Base-by-base conservation (phyloP, 306 rosid species). In the Cyamopsis tetragonoloba region DNA sequence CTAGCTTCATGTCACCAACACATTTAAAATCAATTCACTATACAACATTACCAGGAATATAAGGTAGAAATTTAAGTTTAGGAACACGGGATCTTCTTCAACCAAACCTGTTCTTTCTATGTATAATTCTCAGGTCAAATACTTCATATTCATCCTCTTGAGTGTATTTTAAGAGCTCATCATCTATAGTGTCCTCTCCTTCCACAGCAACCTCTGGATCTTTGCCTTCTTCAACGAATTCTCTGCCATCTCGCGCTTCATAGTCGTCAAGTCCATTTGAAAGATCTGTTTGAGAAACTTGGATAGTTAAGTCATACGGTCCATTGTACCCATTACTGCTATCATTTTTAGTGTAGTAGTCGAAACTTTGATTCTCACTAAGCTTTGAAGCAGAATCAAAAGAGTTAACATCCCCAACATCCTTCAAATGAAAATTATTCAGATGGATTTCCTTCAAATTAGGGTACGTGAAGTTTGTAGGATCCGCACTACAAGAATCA, bases 31-130 rank as follows among this genome's bases (percentile, higher is more conserved):
- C 15, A 38, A 35, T 61, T 37, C 19, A 24, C 17, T 44, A 37
- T 28, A 55, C 34, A 63, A 12, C 28, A 43, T 50, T 43, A 46
- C 11, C 42, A 54, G 19, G 69, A 59, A 67, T 64, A 67, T 37
- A 54, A 80, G 54, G 71, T 27, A 62, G 47, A 81, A 70, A 8
- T 5, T 18, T 70, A 71, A 77, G 43, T 56, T 37, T 27, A 66
- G 53, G 24, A 57, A n/a, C 31, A 53, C n/a, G 37, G 34, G 51
- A 67, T 27, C 39, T 19, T 22, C 14, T 32, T 35, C 42, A 56
- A 82, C 51, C 79, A 54, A 80, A 95, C 99, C 99, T 95, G 88
- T 95, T 95, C 60, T 88, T 95, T 68, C 99, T 83, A 78, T 95
- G 99, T 80, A 95, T 55, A 54, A 95, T 82, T 85, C 95, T 85